These are phyloP conservation scores for Myriosclerotinia curreyana DNA, from an alignment of 2,329 filamentous ascomycete genomes.

Conservation along the genomic window DNA sequence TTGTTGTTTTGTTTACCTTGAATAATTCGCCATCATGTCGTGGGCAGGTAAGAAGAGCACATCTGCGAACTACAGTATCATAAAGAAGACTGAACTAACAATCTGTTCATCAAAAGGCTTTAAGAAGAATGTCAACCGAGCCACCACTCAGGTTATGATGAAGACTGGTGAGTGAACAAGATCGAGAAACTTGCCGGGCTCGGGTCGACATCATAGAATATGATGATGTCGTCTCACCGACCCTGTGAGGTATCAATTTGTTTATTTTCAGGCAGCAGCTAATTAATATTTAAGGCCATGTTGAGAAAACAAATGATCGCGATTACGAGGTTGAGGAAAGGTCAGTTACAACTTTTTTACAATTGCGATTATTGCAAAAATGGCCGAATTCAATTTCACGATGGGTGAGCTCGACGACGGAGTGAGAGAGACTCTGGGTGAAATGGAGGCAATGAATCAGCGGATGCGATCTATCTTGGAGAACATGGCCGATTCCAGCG, in stretches of 20 bases:
- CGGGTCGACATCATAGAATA: not conserved
- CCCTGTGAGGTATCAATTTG: not conserved
- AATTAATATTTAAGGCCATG: constrained; percentile 62
- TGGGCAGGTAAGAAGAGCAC: constrained; percentile 44
- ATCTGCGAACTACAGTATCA: constrained; percentile 34
- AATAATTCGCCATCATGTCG: constrained; percentile 43
- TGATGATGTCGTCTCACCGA: not conserved
- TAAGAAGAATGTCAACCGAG: constrained; percentile 97
- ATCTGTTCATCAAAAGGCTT: constrained; percentile 53
- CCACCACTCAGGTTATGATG: constrained; percentile 99
- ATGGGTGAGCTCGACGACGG: too few species aligned
- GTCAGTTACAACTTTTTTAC: constrained; percentile 44
- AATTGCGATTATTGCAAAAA: not conserved
- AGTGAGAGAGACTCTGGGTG: not conserved
- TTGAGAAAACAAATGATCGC: constrained; percentile 97
- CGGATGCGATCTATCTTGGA: not conserved
- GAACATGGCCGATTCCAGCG: not conserved
- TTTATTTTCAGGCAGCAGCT: constrained; percentile 11
- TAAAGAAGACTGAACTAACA: not conserved
- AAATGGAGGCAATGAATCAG: not conserved
- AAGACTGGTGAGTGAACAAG: constrained; percentile 68
- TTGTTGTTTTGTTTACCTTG: not conserved
- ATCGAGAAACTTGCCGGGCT: not conserved
- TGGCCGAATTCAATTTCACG: not conserved
- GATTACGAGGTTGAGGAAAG: constrained; percentile 98